Conservation (phyloP, 73 alveolate genomes). For the Paraurostyla sp. region DNA sequence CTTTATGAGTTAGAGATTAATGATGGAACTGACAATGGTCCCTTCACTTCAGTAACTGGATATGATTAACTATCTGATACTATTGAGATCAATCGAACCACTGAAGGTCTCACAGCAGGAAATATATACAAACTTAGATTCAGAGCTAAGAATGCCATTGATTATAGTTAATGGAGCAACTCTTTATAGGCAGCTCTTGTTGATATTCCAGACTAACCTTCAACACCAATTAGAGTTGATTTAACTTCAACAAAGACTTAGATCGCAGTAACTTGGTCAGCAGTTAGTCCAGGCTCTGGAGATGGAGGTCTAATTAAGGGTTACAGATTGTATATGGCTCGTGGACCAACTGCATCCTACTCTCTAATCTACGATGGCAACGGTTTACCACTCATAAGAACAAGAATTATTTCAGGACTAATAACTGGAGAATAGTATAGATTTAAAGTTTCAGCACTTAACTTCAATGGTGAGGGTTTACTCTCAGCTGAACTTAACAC, state of each 20-base stretch:
- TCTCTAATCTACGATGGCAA: conserved; percentile 57
- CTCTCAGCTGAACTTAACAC: neutral
- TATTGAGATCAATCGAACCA: neutral
- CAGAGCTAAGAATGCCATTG: conserved; percentile 63
- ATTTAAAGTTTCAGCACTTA: conserved; percentile 67
- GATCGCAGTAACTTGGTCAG: conserved; percentile 58
- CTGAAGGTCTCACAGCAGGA: conserved; percentile 12
- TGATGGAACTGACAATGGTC: conserved; percentile 67
- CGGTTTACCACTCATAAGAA: conserved; percentile 28
- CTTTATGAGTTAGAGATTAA: conserved; percentile 72
- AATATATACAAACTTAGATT: conserved; percentile 36
- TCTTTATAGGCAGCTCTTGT: neutral
- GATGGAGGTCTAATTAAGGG: conserved; percentile 43
- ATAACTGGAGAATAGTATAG: conserved; percentile 50
- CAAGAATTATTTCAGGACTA: neutral
- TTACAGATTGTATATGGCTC: conserved; percentile 61
- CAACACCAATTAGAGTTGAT: conserved; percentile 17
- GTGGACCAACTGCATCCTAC: neutral
- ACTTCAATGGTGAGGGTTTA: conserved; percentile 75
- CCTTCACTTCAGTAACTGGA: neutral
- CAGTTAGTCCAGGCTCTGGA: conserved; percentile 32
- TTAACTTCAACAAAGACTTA: conserved; percentile 40
- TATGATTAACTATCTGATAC: neutral
- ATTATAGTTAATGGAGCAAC: conserved; percentile 39
- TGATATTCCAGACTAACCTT: conserved; percentile 47